phyloP scores from a whole-genome alignment of 768 basidiomycete species.

The Hortiboletus campestris region DNA sequence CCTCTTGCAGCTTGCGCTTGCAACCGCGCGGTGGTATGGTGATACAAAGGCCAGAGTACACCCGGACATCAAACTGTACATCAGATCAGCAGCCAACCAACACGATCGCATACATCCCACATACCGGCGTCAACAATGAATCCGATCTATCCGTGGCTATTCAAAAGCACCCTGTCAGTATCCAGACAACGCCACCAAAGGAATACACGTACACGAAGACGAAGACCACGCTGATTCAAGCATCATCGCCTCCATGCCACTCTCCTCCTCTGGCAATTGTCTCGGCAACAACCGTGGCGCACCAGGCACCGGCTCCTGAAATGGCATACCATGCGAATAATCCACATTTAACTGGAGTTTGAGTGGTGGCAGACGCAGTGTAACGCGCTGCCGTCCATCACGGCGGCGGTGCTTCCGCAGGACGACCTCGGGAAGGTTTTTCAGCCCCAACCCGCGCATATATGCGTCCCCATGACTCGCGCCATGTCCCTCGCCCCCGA shows the following conservation, averaged over 20 bases:
- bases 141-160: conserved; percentile 13
- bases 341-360: conserved; percentile 4
- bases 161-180: background rate
- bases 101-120: background rate
- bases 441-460: conserved; percentile 7
- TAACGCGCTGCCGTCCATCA: conserved; percentile 1
- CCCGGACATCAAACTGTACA: conserved; percentile 2
- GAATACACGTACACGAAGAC: conserved; percentile 15
- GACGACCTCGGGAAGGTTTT: conserved; percentile 9
- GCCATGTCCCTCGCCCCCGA: too few species aligned
- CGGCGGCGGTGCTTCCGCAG: background rate
- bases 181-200: background rate
- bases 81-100: background rate
- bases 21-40: conserved; percentile 18
- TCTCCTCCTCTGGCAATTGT: conserved; percentile 27
- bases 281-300: conserved; percentile 27
- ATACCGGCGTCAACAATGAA: conserved; percentile 17
- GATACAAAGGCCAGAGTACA: conserved; percentile 24
- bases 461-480: background rate
- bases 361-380: conserved; percentile 13
- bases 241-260: conserved; percentile 16
- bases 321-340: background rate
- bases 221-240: conserved; percentile 1
- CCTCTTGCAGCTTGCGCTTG: conserved; percentile 26
- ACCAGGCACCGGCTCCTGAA: conserved; percentile 9